phyloP scores from a whole-genome alignment of 345 rosid species.

The Salix brachista region DNA sequence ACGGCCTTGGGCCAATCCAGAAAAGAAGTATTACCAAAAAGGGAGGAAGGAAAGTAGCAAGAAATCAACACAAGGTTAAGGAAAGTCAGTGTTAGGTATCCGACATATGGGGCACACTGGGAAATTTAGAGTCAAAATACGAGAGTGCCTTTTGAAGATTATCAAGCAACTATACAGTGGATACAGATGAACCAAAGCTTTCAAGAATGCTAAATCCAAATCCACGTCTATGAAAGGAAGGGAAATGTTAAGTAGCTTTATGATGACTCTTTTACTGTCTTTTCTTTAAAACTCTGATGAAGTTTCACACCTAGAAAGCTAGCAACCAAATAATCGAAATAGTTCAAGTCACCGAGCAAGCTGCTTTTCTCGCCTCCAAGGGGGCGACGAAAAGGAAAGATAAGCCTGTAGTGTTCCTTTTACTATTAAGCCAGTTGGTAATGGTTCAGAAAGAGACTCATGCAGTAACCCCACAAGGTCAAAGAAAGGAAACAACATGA shows the following conservation, averaged over 20 bases:
- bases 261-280: constrained; percentile 5
- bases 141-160: constrained; percentile 8
- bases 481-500: constrained; percentile 26
- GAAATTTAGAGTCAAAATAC: constrained; percentile 16
- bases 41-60: not conserved
- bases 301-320: constrained; percentile 23
- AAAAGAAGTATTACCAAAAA: not conserved
- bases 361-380: constrained; percentile 17
- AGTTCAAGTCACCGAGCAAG: constrained; percentile 20
- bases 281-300: constrained; percentile 24
- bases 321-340: constrained; percentile 18
- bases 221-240: constrained; percentile 16
- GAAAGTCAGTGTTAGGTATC: constrained; percentile 27
- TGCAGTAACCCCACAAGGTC: constrained; percentile 31
- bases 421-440: constrained; percentile 20
- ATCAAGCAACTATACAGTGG: constrained; percentile 14
- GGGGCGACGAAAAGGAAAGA: constrained; percentile 23
- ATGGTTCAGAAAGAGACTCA: constrained; percentile 32
- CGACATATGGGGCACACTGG: constrained; percentile 12
- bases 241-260: constrained; percentile 21
- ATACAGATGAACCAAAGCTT: constrained; percentile 17
- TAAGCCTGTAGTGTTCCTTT: constrained; percentile 10
- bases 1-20: not conserved
- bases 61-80: not conserved
- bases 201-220: constrained; percentile 2